Base-by-base conservation (phyloP, 1,139 yeast genomes). In the Fermentozyma sake region DNA sequence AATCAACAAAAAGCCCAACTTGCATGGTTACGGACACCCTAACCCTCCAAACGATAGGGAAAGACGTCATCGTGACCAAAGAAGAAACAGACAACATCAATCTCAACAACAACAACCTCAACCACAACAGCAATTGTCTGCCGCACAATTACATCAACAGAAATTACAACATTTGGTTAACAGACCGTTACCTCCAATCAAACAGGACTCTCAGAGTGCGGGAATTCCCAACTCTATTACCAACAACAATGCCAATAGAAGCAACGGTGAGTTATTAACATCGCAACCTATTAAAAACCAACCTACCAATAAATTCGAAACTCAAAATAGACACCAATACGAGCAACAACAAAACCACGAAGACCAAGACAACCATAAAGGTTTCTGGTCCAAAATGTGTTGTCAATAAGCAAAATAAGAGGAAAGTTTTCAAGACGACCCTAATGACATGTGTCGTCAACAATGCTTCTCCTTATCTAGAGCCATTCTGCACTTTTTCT, bases 1-100 rank as follows among this genome's bases (percentile, higher is more conserved):
- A 30, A 78, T 83, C 44, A 83, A 84, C 52, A 85, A 83, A 54
- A 84, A 87, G 55, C 91, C 95, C 27, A 86, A 87, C 54, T 66
- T 87, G 48, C 95, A 86, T 56, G 96, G 96, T 20, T 87, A 87
- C 52, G 96, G 96, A 15, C 72, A 72, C 49, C 74, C 72, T 26
- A 65, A 61, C 42, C 72, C 72, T 18, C 72, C 72, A 14, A 48
- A 52, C 31, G 56, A 48, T 16, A 36, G 56, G 13, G 56, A 50
- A 23, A 41, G 56, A 33, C 51, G 56, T 25, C 75, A 68, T 35
- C 58, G 69, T 33, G 67, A 60, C 28, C 66, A 58, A 47, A 56
- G 68, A 49, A 60, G 67, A 50, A 52, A 53, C 32, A 58, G 66
- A 48, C 68, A 61, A 34, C 64, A 58, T 34, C 62, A 55, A 32